These are phyloP conservation scores for Sarocladiaceae sp. DNA, from an alignment of 2,329 filamentous ascomycete species.

Conservation along the genomic window DNA sequence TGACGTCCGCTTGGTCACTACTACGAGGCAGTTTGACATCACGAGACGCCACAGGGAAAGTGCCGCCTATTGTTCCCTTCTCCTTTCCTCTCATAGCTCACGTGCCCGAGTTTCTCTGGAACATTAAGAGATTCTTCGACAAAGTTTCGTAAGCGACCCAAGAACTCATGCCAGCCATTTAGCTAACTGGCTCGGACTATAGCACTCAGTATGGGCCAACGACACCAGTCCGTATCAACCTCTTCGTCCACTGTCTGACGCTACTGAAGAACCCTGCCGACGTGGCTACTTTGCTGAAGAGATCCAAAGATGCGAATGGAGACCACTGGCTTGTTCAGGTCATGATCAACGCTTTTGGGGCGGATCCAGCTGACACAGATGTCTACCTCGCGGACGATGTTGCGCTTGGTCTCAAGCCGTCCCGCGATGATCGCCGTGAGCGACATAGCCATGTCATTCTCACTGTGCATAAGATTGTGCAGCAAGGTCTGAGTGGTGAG, in stretches of 20 bases:
- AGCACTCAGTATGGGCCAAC: slow-evolving; percentile 10
- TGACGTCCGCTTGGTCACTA: too few relatives aligned
- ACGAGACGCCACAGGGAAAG: too few relatives aligned
- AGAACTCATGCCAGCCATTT: background rate
- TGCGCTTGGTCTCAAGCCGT: slow-evolving; percentile 7
- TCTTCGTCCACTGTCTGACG: slow-evolving; percentile 7
- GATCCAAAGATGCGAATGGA: slow-evolving; percentile 7
- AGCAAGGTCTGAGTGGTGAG: slow-evolving; percentile 10
- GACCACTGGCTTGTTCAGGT: slow-evolving; percentile 12
- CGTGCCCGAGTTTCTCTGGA: slow-evolving; percentile 11
- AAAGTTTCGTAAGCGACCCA: slow-evolving; percentile 10
- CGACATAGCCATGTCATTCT: background rate
- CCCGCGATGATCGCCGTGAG: background rate
- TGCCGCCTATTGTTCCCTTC: slow-evolving; percentile 9
- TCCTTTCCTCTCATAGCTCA: slow-evolving; percentile 10
- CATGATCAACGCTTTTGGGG: slow-evolving; percentile 10
- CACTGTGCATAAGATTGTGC: slow-evolving; percentile 10
- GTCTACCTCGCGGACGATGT: slow-evolving; percentile 12
- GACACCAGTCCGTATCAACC: slow-evolving; percentile 11
- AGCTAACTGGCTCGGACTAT: background rate
- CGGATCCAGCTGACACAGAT: background rate
- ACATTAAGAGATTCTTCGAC: slow-evolving; percentile 8
- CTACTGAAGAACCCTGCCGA: background rate
- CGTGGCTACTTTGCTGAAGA: background rate
- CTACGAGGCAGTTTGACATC: too few relatives aligned